Conservation (phyloP, 1,139 yeast species). For the Suhomyces yuchorum region DNA sequence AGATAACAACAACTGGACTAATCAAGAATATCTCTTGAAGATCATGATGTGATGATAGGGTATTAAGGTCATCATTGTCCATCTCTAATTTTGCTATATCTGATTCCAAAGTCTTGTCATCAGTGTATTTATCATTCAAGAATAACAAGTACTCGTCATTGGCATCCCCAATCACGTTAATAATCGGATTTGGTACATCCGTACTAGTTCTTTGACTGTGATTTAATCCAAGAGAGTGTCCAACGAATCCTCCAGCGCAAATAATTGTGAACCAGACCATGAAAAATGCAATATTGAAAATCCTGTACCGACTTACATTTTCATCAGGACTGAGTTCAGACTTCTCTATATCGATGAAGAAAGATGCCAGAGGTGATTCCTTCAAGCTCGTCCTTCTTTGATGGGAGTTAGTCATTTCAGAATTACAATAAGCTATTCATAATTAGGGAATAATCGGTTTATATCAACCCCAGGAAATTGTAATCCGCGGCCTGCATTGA, state of each 20-base stretch:
- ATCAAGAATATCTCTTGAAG: constrained; percentile 35
- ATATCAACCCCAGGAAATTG: constrained; percentile 11
- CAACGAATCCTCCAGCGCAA: not conserved
- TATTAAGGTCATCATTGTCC: constrained; percentile 8
- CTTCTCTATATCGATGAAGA: constrained; percentile 23
- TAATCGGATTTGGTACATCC: constrained; percentile 11
- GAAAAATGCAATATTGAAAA: constrained; percentile 5
- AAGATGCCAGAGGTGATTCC: constrained; percentile 16
- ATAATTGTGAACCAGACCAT: constrained; percentile 3
- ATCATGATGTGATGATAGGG: constrained; percentile 21
- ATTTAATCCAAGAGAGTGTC: not conserved
- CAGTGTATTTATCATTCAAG: constrained; percentile 8
- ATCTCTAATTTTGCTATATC: not conserved
- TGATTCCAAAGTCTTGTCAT: constrained; percentile 3
- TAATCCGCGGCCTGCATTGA: constrained; percentile 2
- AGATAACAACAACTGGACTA: constrained; percentile 29
- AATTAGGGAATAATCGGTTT: not conserved
- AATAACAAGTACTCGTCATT: constrained; percentile 9
- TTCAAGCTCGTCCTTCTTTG: constrained; percentile 14
- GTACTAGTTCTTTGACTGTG: not conserved
- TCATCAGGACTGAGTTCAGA: constrained; percentile 2
- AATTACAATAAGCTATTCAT: constrained; percentile 4
- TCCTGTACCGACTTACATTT: not conserved
- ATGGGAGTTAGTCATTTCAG: constrained; percentile 14
- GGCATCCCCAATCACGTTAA: constrained; percentile 11